Conservation (phyloP, 805 yeast species). For the Candida silvicultrix region DNA sequence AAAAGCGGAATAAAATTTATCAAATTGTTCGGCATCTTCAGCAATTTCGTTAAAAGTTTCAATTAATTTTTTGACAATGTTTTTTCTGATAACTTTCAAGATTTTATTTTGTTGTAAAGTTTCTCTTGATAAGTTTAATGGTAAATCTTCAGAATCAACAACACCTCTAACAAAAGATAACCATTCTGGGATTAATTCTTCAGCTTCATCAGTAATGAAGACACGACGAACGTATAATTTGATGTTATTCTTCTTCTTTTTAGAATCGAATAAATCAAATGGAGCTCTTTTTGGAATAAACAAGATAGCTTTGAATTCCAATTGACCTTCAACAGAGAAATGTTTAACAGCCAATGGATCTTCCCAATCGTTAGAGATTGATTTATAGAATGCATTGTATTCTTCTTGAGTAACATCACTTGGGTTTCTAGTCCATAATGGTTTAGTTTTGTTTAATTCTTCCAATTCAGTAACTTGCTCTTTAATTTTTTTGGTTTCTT, state of each 20-base stretch:
- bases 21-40: constrained; percentile 97
- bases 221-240: constrained; percentile 99
- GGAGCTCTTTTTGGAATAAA: constrained; percentile 99
- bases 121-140: constrained; percentile 99
- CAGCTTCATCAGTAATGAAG: constrained; percentile 99
- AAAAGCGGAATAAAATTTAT: constrained; percentile 97
- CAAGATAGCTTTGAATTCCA: constrained; percentile 96
- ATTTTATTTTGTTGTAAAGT: constrained; percentile 99
- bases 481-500: constrained; percentile 81
- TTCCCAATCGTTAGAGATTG: constrained; percentile 99
- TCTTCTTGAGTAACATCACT: constrained; percentile 96
- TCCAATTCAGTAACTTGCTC: constrained; percentile 92
- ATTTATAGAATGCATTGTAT: constrained; percentile 98
- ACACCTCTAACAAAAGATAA: constrained; percentile 96
- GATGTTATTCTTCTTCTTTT: constrained; percentile 99
- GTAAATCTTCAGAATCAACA: constrained; percentile 99
- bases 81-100: constrained; percentile 98
- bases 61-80: constrained; percentile 95
- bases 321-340: constrained; percentile 99
- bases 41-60: constrained; percentile 99
- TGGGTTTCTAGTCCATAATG: constrained; percentile 99
- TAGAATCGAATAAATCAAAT: constrained; percentile 94
- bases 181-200: constrained; percentile 99
- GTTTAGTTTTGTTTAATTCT: constrained; percentile 98
- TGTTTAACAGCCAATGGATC: constrained; percentile 99